Percentiles rank a stretch among this genome's conserved stretches.
Evolutionary conservation across 2,329 filamentous ascomycete genomes (phyloP).

Genomic region (Trichoderma atrobrunneum): DNA sequence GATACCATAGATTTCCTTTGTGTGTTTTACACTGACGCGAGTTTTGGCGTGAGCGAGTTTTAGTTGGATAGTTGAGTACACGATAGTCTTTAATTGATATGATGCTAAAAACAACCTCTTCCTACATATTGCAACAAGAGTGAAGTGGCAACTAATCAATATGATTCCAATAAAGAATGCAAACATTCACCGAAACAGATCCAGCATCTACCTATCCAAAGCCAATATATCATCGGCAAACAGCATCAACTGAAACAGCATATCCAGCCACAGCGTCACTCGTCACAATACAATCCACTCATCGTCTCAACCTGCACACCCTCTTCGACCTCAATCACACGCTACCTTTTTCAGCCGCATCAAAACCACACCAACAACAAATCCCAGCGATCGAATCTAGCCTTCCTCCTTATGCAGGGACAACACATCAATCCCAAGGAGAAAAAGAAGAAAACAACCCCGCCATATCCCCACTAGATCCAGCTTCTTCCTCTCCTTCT

Average conservation of each 20-base stretch:
- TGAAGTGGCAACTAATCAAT: not conserved
- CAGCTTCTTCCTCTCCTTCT: not conserved
- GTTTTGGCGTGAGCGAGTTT: slow-evolving; percentile 5
- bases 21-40: not conserved
- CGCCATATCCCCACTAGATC: not conserved
- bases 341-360: not conserved
- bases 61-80: not conserved
- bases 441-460: not conserved
- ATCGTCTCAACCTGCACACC: not conserved
- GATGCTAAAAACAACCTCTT: not conserved
- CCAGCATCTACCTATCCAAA: not conserved
- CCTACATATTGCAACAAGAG: not conserved
- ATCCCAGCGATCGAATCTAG: not conserved
- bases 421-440: not conserved
- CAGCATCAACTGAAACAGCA: not conserved
- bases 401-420: not conserved
- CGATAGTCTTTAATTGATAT: not conserved
- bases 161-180: not conserved
- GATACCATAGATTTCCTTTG: not conserved
- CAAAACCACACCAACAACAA: not conserved
- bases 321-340: not conserved
- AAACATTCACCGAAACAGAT: not conserved
- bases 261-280: not conserved
- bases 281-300: not conserved
- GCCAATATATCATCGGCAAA: not conserved